These are phyloP conservation scores for Aspergillus cavernicola DNA, from an alignment of 495 filamentous ascomycete genomes.

Conservation along the genomic window DNA sequence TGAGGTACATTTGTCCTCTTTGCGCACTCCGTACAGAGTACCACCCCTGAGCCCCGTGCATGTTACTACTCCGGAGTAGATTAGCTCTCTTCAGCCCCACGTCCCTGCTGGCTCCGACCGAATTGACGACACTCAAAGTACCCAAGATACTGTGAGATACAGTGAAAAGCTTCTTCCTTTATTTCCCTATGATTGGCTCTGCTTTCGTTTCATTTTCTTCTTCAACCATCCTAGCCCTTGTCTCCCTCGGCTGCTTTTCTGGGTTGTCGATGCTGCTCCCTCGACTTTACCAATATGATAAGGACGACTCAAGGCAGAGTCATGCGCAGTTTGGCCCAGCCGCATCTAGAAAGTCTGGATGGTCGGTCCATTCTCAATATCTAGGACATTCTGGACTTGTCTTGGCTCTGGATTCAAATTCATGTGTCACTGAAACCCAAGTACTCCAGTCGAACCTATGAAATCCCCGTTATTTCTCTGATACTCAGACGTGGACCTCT, in stretches of 20 bases:
- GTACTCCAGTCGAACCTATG: conserved; percentile 9
- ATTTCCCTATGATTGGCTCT: conserved; percentile 4
- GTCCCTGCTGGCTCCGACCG: conserved; percentile 1
- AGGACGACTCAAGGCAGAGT: background rate
- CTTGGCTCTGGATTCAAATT: background rate
- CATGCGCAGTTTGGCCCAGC: background rate
- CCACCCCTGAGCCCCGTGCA: conserved; percentile 14
- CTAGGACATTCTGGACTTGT: background rate
- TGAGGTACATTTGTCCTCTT: background rate
- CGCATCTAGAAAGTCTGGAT: background rate
- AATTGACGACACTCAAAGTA: background rate
- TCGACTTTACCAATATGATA: background rate
- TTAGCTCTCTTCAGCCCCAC: conserved; percentile 2
- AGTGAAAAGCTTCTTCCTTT: background rate
- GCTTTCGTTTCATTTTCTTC: conserved; percentile 1
- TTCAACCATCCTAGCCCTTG: background rate
- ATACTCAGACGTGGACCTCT: conserved; percentile 4
- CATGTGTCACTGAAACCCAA: conserved; percentile 2
- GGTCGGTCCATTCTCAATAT: background rate
- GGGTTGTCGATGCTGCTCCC: background rate
- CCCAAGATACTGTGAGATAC: background rate
- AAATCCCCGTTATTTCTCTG: conserved; percentile 3
- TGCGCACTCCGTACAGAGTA: conserved; percentile 1
- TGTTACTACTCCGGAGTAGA: conserved; percentile 1
- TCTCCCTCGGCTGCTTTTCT: background rate